A percentile compares a stretch with the other conserved stretches of the same genome.
phyloP scores from a whole-genome alignment of 176 grass and related monocot genomes.

The Chloris gayana region DNA sequence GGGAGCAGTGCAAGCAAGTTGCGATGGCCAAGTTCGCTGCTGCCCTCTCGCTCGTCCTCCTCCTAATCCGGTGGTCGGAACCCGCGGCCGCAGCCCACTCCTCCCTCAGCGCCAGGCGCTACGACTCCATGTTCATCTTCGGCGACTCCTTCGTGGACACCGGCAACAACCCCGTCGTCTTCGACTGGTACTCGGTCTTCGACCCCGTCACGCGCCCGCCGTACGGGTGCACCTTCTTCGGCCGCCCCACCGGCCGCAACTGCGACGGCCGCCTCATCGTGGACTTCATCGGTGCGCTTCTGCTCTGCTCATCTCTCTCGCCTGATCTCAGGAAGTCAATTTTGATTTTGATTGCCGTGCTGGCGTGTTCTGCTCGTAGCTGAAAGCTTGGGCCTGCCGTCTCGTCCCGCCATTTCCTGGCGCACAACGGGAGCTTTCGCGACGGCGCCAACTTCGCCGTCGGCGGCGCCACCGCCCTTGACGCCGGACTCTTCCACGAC shows the following conservation, averaged over 20 bases:
- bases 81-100: neutral
- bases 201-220: slow-evolving; percentile 38
- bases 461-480: slow-evolving; percentile 34
- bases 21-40: neutral
- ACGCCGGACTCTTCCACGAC: slow-evolving; percentile 41
- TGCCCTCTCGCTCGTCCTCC: neutral
- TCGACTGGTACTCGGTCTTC: neutral
- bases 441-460: slow-evolving; percentile 58
- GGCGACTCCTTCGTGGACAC: slow-evolving; percentile 66
- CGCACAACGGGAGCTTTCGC: slow-evolving; percentile 36
- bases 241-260: slow-evolving; percentile 49
- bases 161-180: slow-evolving; percentile 46
- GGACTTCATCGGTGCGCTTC: slow-evolving; percentile 61
- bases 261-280: slow-evolving; percentile 68
- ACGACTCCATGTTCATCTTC: slow-evolving; percentile 55
- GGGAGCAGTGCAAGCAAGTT: too few species aligned
- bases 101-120: neutral
- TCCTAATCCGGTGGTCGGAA: neutral
- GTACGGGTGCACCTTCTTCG: slow-evolving; percentile 47
- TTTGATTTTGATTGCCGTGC: neutral
- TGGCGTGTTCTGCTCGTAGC: neutral
- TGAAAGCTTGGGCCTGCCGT: slow-evolving; percentile 31
- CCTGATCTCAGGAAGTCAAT: neutral
- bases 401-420: slow-evolving; percentile 43
- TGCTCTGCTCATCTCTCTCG: neutral